A percentile compares a stretch with the other conserved stretches of the same genome.
Conservation (phyloP, 2,329 filamentous ascomycete species). For the Pyrenochaeta sp. region DNA sequence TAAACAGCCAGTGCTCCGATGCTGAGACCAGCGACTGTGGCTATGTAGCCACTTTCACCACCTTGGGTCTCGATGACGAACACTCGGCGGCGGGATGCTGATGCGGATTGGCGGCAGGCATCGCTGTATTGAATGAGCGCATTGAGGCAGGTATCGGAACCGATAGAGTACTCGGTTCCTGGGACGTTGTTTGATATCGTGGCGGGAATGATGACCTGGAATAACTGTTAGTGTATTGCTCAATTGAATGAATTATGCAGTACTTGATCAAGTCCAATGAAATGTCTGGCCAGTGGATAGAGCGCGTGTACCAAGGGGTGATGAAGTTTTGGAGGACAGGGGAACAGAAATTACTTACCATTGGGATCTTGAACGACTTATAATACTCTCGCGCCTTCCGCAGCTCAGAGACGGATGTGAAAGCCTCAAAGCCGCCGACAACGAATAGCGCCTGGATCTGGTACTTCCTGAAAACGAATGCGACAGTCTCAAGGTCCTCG, state of each 20-base stretch:
- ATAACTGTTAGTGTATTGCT: slow-evolving; percentile 13
- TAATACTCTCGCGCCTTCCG: slow-evolving; percentile 80
- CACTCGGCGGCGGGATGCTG: slow-evolving; percentile 88
- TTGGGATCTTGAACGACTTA: slow-evolving; percentile 88
- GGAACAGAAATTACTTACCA: slow-evolving; percentile 54
- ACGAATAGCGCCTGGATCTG: slow-evolving; percentile 91
- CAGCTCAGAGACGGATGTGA: slow-evolving; percentile 88
- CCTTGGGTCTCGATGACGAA: slow-evolving; percentile 99
- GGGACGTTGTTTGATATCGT: slow-evolving; percentile 99
- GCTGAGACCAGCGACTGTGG: slow-evolving; percentile 87
- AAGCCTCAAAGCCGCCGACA: slow-evolving; percentile 95
- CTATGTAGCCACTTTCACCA: slow-evolving; percentile 91
- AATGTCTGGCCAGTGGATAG: no score
- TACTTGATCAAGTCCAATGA: neutral
- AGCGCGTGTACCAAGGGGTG: no score
- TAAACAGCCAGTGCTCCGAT: slow-evolving; percentile 94
- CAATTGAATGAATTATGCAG: slow-evolving; percentile 61
- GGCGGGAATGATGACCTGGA: slow-evolving; percentile 84
- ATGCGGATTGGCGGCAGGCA: slow-evolving; percentile 96
- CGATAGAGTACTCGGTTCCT: slow-evolving; percentile 95
- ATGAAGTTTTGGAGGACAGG: no score
- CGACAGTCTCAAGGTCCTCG: slow-evolving; percentile 85
- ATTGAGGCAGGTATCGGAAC: slow-evolving; percentile 96
- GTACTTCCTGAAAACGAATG: slow-evolving; percentile 83
- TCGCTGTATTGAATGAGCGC: slow-evolving; percentile 95